Percentiles rank a stretch among this genome's conserved stretches.
Conservation (phyloP, 192 early-diverging fungal species). For the Irineochytrium annulatum region DNA sequence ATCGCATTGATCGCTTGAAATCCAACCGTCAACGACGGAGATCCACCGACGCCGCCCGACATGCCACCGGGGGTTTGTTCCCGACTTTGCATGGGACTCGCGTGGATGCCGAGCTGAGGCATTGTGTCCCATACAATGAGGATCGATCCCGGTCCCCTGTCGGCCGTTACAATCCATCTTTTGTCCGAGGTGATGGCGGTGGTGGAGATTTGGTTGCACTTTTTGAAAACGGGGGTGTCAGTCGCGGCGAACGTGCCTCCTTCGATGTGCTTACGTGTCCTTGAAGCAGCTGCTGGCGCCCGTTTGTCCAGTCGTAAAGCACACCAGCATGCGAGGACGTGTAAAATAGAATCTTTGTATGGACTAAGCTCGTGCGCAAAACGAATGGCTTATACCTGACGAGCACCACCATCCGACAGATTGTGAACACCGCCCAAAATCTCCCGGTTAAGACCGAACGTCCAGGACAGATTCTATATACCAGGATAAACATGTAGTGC, state of each 20-base stretch:
- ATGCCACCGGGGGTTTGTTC: conserved; percentile 4
- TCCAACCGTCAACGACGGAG: no score
- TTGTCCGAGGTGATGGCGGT: conserved; percentile 34
- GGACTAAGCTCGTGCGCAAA: neutral
- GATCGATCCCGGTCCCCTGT: conserved; percentile 43
- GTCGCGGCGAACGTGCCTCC: conserved; percentile 4
- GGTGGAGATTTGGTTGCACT: conserved; percentile 48
- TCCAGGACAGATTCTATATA: conserved; percentile 39
- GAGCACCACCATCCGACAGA: conserved; percentile 19
- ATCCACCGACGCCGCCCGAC: conserved; percentile 2
- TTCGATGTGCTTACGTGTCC: conserved; percentile 51
- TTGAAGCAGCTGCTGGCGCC: conserved; percentile 47
- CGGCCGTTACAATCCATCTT: conserved; percentile 51
- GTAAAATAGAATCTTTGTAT: conserved; percentile 44
- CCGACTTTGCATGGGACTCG: neutral
- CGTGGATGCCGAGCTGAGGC: conserved; percentile 11
- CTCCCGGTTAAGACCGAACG: conserved; percentile 41
- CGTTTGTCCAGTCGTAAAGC: conserved; percentile 41
- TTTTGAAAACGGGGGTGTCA: neutral
- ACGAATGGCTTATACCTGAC: conserved; percentile 17
- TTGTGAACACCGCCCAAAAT: conserved; percentile 32
- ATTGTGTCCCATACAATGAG: conserved; percentile 58
- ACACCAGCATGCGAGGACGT: conserved; percentile 51
- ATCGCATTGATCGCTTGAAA: conserved; percentile 26
- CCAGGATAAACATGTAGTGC: neutral